phyloP scores from a whole-genome alignment of 2,329 filamentous ascomycete genomes.

The Parasarocladium wereldwijsianum region DNA sequence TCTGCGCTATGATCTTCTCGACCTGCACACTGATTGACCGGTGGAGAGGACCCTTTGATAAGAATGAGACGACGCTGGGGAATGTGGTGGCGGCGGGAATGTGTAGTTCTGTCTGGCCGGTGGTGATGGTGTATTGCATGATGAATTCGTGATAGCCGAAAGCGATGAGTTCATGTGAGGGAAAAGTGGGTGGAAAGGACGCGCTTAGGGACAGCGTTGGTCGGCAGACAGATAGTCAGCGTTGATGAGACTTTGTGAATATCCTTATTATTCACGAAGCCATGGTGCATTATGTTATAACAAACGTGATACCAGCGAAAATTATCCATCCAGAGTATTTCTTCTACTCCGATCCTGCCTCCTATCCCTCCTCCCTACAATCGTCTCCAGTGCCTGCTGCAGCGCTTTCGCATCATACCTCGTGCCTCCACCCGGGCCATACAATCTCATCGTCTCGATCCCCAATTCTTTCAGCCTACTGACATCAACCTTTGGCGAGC shows the following conservation, averaged over 20 bases:
- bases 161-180: too few relatives aligned
- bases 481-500: constrained; percentile 56
- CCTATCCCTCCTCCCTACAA: constrained; percentile 45
- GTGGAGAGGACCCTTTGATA: constrained; percentile 24
- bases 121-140: constrained; percentile 18
- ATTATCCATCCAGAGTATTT: constrained; percentile 26
- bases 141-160: constrained; percentile 7
- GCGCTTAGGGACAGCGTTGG: too few relatives aligned
- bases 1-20: constrained; percentile 25
- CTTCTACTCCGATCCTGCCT: constrained; percentile 23
- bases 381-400: constrained; percentile 59
- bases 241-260: too few relatives aligned
- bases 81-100: constrained; percentile 17
- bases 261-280: too few relatives aligned
- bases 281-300: too few relatives aligned
- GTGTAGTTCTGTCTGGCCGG: constrained; percentile 20
- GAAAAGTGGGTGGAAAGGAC: too few relatives aligned
- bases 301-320: too few relatives aligned
- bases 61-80: constrained; percentile 13
- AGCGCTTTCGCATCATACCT: constrained; percentile 67
- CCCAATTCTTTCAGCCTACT: constrained; percentile 48
- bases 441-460: constrained; percentile 63
- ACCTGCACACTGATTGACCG: constrained; percentile 25
- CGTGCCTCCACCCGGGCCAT: constrained; percentile 46
- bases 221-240: too few relatives aligned